Percentiles rank a stretch among this genome's conserved stretches.
phyloP scores from a whole-genome alignment of 1,284 basidiomycete genomes.

The Xanthoconium separans region DNA sequence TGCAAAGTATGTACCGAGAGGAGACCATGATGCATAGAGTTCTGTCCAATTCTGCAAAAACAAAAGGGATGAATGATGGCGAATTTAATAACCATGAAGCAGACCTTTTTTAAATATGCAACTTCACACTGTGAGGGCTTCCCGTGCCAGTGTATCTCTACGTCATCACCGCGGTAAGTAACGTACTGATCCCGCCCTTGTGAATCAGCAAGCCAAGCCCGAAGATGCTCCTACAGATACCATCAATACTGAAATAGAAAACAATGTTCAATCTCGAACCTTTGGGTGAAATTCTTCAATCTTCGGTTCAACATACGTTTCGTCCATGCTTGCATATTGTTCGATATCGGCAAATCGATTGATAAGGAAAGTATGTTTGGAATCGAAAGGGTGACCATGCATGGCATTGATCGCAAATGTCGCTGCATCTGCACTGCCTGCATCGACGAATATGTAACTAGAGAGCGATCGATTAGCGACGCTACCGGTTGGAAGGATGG shows the following conservation, averaged over 20 bases:
- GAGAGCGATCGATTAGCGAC: conserved; percentile 1
- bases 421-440: conserved; percentile 81
- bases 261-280: conserved; percentile 41
- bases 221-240: conserved; percentile 79
- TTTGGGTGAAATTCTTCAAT: conserved; percentile 80
- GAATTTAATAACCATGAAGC: conserved; percentile 23
- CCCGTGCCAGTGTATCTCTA: conserved; percentile 92
- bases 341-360: conserved; percentile 96
- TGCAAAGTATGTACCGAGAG: conserved; percentile 90
- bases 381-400: conserved; percentile 88
- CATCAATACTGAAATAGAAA: not conserved
- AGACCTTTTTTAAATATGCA: conserved; percentile 70
- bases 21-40: conserved; percentile 97
- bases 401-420: conserved; percentile 77
- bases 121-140: conserved; percentile 86
- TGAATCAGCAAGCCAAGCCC: conserved; percentile 92
- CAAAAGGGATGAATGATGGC: conserved; percentile 4
- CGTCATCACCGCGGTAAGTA: conserved; percentile 91
- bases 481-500: conserved; percentile 4
- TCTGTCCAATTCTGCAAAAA: conserved; percentile 86
- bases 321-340: conserved; percentile 77
- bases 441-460: conserved; percentile 91
- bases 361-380: conserved; percentile 88
- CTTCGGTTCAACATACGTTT: conserved; percentile 81
- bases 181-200: conserved; percentile 96